A percentile compares a stretch with the other conserved stretches of the same genome.
phyloP scores from a whole-genome alignment of 805 yeast species.

The Kuraishia capsulata region DNA sequence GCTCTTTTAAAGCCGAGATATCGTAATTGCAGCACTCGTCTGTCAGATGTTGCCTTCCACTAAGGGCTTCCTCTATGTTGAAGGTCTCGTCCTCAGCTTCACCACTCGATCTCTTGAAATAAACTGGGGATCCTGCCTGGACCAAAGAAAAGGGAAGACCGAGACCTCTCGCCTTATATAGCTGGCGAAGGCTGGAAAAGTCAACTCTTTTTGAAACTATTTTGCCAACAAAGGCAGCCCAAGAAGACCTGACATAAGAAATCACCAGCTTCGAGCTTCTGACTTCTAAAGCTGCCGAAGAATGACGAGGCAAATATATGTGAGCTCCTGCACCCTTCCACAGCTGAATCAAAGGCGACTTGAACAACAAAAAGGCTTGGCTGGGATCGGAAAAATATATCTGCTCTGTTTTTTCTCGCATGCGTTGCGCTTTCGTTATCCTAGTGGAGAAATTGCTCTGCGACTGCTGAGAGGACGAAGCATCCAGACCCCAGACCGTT shows the following conservation, averaged over 20 bases:
- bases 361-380: neutral
- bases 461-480: constrained; percentile 2
- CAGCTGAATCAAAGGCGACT: neutral
- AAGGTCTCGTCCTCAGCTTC: neutral
- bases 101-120: neutral
- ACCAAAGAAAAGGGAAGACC: neutral
- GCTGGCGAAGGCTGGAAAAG: neutral
- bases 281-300: neutral
- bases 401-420: neutral
- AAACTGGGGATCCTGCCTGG: neutral
- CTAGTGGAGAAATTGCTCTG: neutral
- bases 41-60: neutral
- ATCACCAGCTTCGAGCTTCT: neutral
- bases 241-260: neutral
- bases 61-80: neutral
- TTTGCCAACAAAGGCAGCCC: neutral
- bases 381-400: neutral
- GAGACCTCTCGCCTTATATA: neutral
- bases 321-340: neutral
- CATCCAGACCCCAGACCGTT: constrained; percentile 16
- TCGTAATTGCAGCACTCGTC: neutral
- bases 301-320: neutral
- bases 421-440: neutral
- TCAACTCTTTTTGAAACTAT: neutral
- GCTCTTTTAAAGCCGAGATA: neutral